Percentiles rank a stretch among this genome's conserved stretches.
These are phyloP conservation scores for Lomentospora prolificans DNA, from an alignment of 2,329 filamentous ascomycete species.

Conservation along the genomic window DNA sequence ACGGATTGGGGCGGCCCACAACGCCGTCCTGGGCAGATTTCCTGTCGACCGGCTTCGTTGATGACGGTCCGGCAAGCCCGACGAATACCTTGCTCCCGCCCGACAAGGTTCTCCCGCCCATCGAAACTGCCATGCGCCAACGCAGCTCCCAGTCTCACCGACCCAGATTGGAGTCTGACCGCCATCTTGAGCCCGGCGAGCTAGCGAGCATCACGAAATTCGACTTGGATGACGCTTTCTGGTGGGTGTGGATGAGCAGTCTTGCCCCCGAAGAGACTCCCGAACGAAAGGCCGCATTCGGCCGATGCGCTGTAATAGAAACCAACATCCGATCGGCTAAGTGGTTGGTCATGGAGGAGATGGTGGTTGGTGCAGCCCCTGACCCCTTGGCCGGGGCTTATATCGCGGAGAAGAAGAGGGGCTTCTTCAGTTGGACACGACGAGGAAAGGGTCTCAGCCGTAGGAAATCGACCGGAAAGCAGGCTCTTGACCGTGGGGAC, in stretches of 20 bases:
- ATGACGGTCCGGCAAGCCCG: slow-evolving; percentile 55
- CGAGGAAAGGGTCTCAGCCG: slow-evolving; percentile 54
- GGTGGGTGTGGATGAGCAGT: slow-evolving; percentile 99
- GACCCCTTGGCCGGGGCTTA: slow-evolving; percentile 79
- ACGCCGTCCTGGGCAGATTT: slow-evolving; percentile 99
- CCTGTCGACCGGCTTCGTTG: slow-evolving; percentile 82
- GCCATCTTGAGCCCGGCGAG: slow-evolving; percentile 76
- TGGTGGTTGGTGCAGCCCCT: slow-evolving; percentile 83
- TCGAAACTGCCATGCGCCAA: slow-evolving; percentile 61
- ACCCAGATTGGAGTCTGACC: slow-evolving; percentile 58
- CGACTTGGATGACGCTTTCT: slow-evolving; percentile 89
- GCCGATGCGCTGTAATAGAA: slow-evolving; percentile 84
- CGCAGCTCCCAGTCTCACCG: slow-evolving; percentile 80
- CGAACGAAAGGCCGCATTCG: slow-evolving; percentile 83
- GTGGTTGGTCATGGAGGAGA: slow-evolving; percentile 94
- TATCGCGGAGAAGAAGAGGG: slow-evolving; percentile 81
- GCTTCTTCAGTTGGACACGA: slow-evolving; percentile 79
- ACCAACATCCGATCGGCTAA: slow-evolving; percentile 70
- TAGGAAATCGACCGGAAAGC: slow-evolving; percentile 61
- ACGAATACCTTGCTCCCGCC: slow-evolving; percentile 73
- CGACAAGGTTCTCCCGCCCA: slow-evolving; percentile 81
- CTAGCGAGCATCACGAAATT: slow-evolving; percentile 82
- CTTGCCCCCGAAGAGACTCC: slow-evolving; percentile 81
- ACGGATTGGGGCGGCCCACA: slow-evolving; percentile 67
- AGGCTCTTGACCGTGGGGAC: slow-evolving; percentile 36